Evolutionary conservation across 441 rosid species (phyloP).

Genomic region (Omphalea diandra): DNA sequence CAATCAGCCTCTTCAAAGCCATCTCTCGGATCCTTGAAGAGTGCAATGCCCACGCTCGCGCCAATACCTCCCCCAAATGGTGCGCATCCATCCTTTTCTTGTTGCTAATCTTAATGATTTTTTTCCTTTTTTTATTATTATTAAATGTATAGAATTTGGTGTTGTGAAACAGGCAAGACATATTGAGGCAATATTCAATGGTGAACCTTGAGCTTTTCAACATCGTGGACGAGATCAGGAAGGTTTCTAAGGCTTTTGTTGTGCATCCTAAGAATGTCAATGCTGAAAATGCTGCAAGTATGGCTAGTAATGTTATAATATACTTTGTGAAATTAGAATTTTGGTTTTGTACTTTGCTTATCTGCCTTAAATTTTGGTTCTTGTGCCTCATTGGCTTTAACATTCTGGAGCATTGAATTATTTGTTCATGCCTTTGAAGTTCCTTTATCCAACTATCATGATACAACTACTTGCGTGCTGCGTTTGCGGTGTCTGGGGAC

Average conservation of each 20-base stretch:
- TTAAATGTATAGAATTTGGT: too few relatives aligned
- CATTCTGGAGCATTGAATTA: background rate
- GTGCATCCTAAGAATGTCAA: conserved; percentile 90
- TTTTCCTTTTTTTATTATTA: background rate
- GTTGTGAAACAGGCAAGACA: conserved; percentile 69
- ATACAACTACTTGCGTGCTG: background rate
- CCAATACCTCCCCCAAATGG: conserved; percentile 91
- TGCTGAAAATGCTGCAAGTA: conserved; percentile 82
- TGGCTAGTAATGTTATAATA: too few relatives aligned
- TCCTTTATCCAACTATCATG: background rate
- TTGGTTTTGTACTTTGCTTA: background rate
- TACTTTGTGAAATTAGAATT: background rate
- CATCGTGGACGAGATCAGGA: conserved; percentile 81
- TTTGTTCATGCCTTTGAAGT: background rate
- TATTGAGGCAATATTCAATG: conserved; percentile 91
- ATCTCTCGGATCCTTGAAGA: conserved; percentile 90
- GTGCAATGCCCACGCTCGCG: conserved; percentile 66
- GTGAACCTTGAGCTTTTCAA: conserved; percentile 92
- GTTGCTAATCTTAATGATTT: background rate
- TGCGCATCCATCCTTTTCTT: conserved; percentile 12
- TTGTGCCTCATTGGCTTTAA: background rate
- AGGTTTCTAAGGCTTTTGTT: conserved; percentile 85
- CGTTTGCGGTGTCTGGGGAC: background rate
- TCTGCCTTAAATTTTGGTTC: background rate
- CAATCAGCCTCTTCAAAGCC: conserved; percentile 71